A percentile compares a stretch with the other conserved stretches of the same genome.
Conservation (phyloP, 495 filamentous ascomycete genomes). For the Xylaria intraflava region DNA sequence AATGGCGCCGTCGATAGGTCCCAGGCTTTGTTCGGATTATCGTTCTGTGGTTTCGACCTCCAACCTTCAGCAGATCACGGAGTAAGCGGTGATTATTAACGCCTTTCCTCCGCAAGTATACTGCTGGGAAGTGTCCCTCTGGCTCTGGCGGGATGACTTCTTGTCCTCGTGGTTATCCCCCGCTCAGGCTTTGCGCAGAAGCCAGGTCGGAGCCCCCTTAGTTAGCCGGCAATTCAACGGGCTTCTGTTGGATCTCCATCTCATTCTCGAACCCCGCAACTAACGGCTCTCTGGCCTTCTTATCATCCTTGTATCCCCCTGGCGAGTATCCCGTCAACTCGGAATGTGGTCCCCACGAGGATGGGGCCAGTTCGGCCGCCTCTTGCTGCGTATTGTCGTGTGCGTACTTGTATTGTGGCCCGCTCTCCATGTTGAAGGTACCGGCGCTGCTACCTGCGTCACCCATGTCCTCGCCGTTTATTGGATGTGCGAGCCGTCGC, state of each 20-base stretch:
- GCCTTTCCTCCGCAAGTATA: neutral
- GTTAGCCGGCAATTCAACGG: conserved; percentile 18
- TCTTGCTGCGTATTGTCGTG: conserved; percentile 19
- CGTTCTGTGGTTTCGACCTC: neutral
- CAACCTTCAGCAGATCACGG: neutral
- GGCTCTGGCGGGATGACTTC: neutral
- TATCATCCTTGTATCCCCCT: conserved; percentile 3
- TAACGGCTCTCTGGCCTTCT: conserved; percentile 15
- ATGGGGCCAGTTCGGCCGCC: conserved; percentile 12
- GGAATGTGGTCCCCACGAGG: conserved; percentile 13
- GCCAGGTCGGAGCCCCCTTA: neutral
- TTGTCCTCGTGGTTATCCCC: neutral
- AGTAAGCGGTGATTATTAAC: neutral
- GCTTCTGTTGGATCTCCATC: neutral
- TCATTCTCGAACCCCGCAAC: conserved; percentile 16
- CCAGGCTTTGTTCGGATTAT: neutral
- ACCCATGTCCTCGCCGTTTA: conserved; percentile 12
- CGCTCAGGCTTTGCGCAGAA: neutral
- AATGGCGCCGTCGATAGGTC: neutral
- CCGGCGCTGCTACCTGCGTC: neutral
- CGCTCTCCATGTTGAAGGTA: neutral
- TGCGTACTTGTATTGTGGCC: conserved; percentile 12
- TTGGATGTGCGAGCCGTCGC: neutral
- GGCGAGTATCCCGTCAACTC: conserved; percentile 1
- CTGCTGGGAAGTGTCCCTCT: neutral